These are phyloP conservation scores for Aspergillus pseudonomiae DNA, from an alignment of 2,329 filamentous ascomycete species.

Conservation along the genomic window DNA sequence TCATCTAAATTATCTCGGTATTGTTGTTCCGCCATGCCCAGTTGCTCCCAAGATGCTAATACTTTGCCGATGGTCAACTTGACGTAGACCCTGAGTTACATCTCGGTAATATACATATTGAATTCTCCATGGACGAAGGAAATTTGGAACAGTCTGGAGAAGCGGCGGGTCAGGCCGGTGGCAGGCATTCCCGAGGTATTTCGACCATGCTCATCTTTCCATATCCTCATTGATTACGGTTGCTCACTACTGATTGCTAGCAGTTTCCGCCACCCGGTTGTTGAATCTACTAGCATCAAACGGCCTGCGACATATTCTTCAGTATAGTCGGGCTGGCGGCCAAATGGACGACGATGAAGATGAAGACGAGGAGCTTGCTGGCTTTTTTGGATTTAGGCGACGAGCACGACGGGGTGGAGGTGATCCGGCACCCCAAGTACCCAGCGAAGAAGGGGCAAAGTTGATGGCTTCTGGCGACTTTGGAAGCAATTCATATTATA, in stretches of 20 bases:
- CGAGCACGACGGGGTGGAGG: conserved; percentile 47
- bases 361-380: conserved; percentile 31
- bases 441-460: conserved; percentile 73
- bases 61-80: background rate
- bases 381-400: conserved; percentile 46
- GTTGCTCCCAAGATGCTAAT: background rate
- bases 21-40: background rate
- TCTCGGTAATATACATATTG: conserved; percentile 31
- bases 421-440: conserved; percentile 76
- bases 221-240: background rate
- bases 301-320: conserved; percentile 57
- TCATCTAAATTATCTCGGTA: conserved; percentile 18
- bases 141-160: conserved; percentile 19
- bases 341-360: conserved; percentile 34
- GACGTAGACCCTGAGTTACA: conserved; percentile 22
- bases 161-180: conserved; percentile 14
- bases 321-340: conserved; percentile 31
- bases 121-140: conserved; percentile 32
- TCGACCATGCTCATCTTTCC: background rate
- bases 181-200: conserved; percentile 29
- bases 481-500: conserved; percentile 65
- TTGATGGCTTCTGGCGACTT: conserved; percentile 84
- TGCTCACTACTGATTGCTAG: background rate
- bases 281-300: conserved; percentile 58
- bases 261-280: conserved; percentile 48